These are phyloP conservation scores for Gaertneriomyces semiglobifer DNA, from an alignment of 192 early-diverging fungal species.

Conservation along the genomic window DNA sequence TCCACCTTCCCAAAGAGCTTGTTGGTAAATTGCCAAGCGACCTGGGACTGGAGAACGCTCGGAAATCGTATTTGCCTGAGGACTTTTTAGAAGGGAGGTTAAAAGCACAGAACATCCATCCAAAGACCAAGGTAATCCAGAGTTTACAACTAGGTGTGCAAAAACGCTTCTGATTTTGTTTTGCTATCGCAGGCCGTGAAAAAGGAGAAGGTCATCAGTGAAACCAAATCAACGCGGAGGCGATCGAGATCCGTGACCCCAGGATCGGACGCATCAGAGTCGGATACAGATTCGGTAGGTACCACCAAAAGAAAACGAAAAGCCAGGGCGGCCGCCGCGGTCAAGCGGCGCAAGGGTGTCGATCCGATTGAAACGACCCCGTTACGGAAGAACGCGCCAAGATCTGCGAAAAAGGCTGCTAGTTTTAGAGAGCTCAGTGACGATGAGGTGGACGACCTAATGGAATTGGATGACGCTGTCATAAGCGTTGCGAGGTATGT, in stretches of 20 bases:
- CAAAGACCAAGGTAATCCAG: neutral
- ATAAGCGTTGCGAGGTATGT: neutral
- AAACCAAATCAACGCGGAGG: constrained; percentile 2
- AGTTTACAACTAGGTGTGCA: neutral
- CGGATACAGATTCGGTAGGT: constrained; percentile 2
- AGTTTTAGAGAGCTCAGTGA: constrained; percentile 13
- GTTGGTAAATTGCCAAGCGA: constrained; percentile 49
- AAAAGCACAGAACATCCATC: too few species aligned
- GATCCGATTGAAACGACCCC: constrained; percentile 12
- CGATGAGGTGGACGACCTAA: neutral
- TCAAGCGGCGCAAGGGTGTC: constrained; percentile 14
- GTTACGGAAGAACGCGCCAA: constrained; percentile 15
- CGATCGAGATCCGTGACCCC: neutral
- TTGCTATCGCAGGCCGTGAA: neutral
- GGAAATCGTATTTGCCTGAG: constrained; percentile 31
- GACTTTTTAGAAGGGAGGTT: too few species aligned
- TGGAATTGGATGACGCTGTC: neutral
- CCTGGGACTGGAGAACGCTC: constrained; percentile 20
- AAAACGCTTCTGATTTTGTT: neutral
- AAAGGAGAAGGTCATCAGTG: constrained; percentile 12
- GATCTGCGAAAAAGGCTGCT: constrained; percentile 10
- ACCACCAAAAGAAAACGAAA: constrained; percentile 10
- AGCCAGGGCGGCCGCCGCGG: neutral
- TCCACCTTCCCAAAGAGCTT: constrained; percentile 64
- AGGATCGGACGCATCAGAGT: constrained; percentile 14